Conservation (phyloP, 2,329 filamentous ascomycete species). For the Cladosporium cucumerinum region DNA sequence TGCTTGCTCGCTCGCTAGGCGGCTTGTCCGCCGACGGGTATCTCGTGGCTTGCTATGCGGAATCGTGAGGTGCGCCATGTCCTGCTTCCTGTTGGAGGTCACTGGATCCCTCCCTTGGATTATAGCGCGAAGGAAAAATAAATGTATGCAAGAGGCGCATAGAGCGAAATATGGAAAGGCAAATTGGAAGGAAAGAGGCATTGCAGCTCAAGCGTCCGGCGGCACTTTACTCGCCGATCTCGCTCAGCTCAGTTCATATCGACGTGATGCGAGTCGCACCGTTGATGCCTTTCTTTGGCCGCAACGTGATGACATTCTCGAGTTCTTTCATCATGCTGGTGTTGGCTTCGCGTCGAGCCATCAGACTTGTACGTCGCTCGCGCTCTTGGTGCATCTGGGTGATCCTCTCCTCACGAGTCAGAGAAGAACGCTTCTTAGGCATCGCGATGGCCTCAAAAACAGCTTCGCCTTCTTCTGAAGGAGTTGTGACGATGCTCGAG, state of each 20-base stretch:
- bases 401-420: conserved; percentile 85
- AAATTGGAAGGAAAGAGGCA: neutral
- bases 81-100: neutral
- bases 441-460: conserved; percentile 89
- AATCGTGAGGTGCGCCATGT: neutral
- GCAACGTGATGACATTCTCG: conserved; percentile 70
- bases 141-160: neutral
- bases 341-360: conserved; percentile 75
- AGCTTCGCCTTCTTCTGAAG: conserved; percentile 43
- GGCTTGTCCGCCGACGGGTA: neutral
- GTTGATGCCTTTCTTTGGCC: conserved; percentile 22
- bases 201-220: neutral
- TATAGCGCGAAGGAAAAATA: neutral
- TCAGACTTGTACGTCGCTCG: conserved; percentile 65
- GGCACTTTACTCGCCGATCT: neutral
- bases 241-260: conserved; percentile 10
- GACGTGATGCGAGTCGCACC: conserved; percentile 16
- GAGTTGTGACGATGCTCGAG: conserved; percentile 51
- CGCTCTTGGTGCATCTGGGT: conserved; percentile 84
- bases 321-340: conserved; percentile 89
- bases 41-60: neutral
- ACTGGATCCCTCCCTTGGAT: neutral
- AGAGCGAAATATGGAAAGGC: neutral
- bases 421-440: conserved; percentile 60
- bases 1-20: neutral